A percentile compares a stretch with the other conserved stretches of the same genome.
These are phyloP conservation scores for Podaxis sp. DNA, from an alignment of 768 basidiomycete genomes.

Conservation along the genomic window DNA sequence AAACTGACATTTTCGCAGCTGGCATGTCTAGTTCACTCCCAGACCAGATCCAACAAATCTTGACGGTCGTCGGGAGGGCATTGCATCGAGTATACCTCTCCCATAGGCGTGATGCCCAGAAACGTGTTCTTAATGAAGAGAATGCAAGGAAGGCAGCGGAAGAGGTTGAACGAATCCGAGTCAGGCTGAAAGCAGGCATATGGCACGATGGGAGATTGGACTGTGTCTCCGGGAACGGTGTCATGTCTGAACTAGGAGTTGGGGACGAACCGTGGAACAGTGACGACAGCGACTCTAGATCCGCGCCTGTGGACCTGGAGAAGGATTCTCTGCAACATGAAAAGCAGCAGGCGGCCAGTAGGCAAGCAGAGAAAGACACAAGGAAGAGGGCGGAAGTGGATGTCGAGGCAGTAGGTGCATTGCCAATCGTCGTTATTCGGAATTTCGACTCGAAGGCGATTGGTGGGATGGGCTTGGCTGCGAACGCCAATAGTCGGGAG, in stretches of 20 bases:
- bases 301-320: not conserved
- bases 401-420: constrained; percentile 49
- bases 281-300: constrained; percentile 18
- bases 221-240: constrained; percentile 80
- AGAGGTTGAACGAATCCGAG: constrained; percentile 37
- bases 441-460: constrained; percentile 64
- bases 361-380: constrained; percentile 8
- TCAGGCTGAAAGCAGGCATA: constrained; percentile 57
- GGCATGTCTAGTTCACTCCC: constrained; percentile 78
- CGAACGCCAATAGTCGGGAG: constrained; percentile 48
- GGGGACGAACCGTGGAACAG: constrained; percentile 65
- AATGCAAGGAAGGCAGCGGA: constrained; percentile 38
- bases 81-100: constrained; percentile 63
- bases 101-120: constrained; percentile 41
- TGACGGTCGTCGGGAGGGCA: constrained; percentile 73
- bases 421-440: constrained; percentile 87
- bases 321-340: not conserved
- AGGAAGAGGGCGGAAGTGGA: constrained; percentile 32
- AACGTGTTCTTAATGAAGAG: constrained; percentile 36
- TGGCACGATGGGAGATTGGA: constrained; percentile 91
- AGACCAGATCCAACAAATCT: constrained; percentile 82
- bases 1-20: constrained; percentile 42
- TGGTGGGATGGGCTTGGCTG: constrained; percentile 8
- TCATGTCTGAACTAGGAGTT: constrained; percentile 83
- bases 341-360: not conserved